Evolutionary conservation across 257 asterid species (phyloP), one percentile per base, ranked within the genome.

Genomic region (Solanum dulcamara): DNA sequence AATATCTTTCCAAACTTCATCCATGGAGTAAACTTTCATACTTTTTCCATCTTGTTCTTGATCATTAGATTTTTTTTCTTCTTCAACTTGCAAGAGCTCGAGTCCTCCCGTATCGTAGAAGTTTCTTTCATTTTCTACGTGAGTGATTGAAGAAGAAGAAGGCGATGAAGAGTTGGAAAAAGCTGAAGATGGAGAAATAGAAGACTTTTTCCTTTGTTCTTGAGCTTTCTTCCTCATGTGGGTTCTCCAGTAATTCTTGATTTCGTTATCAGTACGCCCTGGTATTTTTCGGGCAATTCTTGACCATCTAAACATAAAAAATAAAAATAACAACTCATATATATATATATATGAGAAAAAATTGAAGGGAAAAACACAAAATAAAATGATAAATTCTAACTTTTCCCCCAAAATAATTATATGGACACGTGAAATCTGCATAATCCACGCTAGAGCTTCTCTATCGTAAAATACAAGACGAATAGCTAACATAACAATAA

Each of bases 221-320:
- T 92, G 98, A 77, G 98, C 98, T 83, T 89, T 90, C 85, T 96
- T 94, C 89, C 99, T 92, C 98, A 91, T 90, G 87, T 93, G 94
- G 3, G 98, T 96, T 38, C 99, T 91, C 99, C 99, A 94, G 32
- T 96, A 96, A 85, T 96, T 96, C 87, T 96, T 96, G 84, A 96
- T 96, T 87, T 96, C 98, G 75, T 96, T 96, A 81, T 96, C 99
- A 0, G 99, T 96, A 87, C 99, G 94, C 9, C 99, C 99, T 3
- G 99, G 98, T 81, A 96, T 70, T 85, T 93, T 96, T 26, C 91
- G 89, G 3, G 99, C 99, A 85, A 96, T 96, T 89, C 92, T 93
- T 22, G 99, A 96, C 99, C 99, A 96, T 87, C 99, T 96, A 81
- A 86, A 84, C 8, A 71, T 33, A 14, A 38, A 74, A 7, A 68